These are phyloP conservation scores for Xylaria sp. DNA, from an alignment of 2,329 filamentous ascomycete genomes.

Conservation along the genomic window DNA sequence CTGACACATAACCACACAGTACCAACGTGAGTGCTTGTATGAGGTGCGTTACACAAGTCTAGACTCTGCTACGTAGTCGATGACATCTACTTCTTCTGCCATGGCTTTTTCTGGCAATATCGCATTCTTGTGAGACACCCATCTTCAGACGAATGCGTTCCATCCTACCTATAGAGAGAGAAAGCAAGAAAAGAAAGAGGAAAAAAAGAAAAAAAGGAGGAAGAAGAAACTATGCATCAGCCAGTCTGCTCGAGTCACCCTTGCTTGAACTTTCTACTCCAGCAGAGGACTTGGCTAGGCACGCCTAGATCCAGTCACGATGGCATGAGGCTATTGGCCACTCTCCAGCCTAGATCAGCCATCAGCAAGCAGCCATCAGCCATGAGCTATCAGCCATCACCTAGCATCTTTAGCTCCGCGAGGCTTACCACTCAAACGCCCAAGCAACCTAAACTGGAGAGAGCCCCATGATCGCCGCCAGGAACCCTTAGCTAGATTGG, in stretches of 20 bases:
- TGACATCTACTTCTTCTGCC: conserved; percentile 3
- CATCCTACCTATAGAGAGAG: too few relatives aligned
- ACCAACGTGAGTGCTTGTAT: too few relatives aligned
- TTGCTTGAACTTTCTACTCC: background rate
- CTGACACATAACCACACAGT: too few relatives aligned
- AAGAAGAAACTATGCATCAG: background rate
- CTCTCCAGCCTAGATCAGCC: too few relatives aligned
- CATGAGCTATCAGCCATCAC: background rate
- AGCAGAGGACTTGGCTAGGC: conserved; percentile 13
- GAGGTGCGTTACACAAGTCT: conserved; percentile 6
- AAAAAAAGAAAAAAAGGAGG: too few relatives aligned
- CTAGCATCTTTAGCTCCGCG: conserved; percentile 2
- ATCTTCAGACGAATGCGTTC: conserved; percentile 16
- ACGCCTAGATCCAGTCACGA: conserved; percentile 2
- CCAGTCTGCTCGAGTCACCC: conserved; percentile 7
- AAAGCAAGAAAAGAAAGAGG: too few relatives aligned
- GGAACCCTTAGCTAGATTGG: conserved; percentile 9
- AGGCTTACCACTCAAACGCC: conserved; percentile 2
- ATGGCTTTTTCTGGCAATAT: conserved; percentile 9
- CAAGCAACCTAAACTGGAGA: background rate
- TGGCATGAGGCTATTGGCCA: background rate
- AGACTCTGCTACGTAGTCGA: background rate
- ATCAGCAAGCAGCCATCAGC: too few relatives aligned
- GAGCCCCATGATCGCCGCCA: conserved; percentile 11
- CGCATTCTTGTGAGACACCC: conserved; percentile 23